These are phyloP conservation scores for Neurospora sp. DNA, from an alignment of 2,329 filamentous ascomycete species.

Conservation along the genomic window DNA sequence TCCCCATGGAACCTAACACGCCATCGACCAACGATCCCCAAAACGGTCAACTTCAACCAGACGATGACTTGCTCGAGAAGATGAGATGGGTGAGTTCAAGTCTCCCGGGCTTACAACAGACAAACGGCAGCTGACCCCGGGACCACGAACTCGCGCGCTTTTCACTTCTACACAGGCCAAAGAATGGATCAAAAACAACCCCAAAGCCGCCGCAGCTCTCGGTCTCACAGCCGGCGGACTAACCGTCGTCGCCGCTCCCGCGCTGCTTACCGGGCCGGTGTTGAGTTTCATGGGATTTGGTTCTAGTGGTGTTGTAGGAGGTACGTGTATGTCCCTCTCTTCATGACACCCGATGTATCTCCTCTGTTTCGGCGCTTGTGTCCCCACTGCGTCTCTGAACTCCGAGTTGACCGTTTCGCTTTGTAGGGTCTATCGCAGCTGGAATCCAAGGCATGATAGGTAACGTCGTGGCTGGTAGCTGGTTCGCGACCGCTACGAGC, in stretches of 20 bases:
- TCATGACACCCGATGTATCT: neutral
- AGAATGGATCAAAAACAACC: neutral
- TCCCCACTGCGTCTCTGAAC: neutral
- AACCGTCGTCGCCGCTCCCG: neutral
- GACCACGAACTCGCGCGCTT: too few relatives aligned
- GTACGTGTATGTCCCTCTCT: neutral
- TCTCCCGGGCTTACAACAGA: too few relatives aligned
- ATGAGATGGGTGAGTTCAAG: neutral
- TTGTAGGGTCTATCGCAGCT: slow-evolving; percentile 14
- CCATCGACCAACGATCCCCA: neutral
- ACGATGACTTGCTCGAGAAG: neutral
- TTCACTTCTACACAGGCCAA: neutral
- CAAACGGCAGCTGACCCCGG: too few relatives aligned
- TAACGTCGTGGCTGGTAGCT: slow-evolving; percentile 12
- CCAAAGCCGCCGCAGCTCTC: neutral
- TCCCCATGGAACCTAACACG: neutral
- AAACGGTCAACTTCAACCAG: neutral
- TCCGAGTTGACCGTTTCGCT: neutral
- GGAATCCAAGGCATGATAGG: slow-evolving; percentile 7
- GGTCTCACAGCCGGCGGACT: neutral
- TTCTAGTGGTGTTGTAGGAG: neutral
- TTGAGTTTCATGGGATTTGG: neutral
- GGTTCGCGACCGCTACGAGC: slow-evolving; percentile 16
- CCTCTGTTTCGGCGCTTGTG: neutral
- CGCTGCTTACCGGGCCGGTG: neutral